phyloP scores from a whole-genome alignment of 768 basidiomycete species.

The Clitopilus hobsonii region DNA sequence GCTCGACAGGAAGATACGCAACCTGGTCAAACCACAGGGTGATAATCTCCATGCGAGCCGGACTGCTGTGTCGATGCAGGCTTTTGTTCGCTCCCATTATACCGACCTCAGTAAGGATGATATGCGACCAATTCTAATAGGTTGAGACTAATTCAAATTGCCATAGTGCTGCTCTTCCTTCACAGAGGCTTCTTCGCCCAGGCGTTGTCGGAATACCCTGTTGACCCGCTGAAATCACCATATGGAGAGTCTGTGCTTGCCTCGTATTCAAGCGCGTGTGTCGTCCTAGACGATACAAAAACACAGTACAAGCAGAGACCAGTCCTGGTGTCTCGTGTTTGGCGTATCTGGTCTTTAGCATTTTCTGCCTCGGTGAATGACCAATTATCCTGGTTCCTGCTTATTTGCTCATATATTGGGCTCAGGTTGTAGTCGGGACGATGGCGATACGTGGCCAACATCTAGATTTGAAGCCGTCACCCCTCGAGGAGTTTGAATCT shows the following conservation, averaged over 20 bases:
- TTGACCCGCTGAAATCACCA: slow-evolving; percentile 42
- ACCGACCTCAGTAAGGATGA: slow-evolving; percentile 42
- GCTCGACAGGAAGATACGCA: slow-evolving; percentile 45
- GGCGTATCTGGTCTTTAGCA: slow-evolving; percentile 54
- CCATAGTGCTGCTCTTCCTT: slow-evolving; percentile 45
- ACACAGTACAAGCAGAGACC: slow-evolving; percentile 40
- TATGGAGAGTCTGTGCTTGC: slow-evolving; percentile 47
- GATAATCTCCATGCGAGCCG: slow-evolving; percentile 20
- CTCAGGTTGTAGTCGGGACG: slow-evolving; percentile 49
- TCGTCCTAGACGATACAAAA: slow-evolving; percentile 36
- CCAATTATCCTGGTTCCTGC: background rate
- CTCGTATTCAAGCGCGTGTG: slow-evolving; percentile 47
- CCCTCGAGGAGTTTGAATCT: slow-evolving; percentile 40
- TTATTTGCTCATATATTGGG: no score
- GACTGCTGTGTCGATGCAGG: slow-evolving; percentile 35
- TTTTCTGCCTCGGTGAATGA: slow-evolving; percentile 49
- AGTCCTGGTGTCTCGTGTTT: slow-evolving; percentile 43
- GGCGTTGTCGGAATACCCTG: slow-evolving; percentile 43
- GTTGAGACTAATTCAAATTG: no score
- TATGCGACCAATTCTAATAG: no score
- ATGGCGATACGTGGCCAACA: slow-evolving; percentile 43
- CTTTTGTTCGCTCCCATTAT: slow-evolving; percentile 38
- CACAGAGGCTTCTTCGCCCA: slow-evolving; percentile 57
- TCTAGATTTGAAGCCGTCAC: slow-evolving; percentile 39
- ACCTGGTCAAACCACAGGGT: slow-evolving; percentile 22